phyloP scores from a whole-genome alignment of 2,329 filamentous ascomycete species.

The Botryosphaeria agaves region DNA sequence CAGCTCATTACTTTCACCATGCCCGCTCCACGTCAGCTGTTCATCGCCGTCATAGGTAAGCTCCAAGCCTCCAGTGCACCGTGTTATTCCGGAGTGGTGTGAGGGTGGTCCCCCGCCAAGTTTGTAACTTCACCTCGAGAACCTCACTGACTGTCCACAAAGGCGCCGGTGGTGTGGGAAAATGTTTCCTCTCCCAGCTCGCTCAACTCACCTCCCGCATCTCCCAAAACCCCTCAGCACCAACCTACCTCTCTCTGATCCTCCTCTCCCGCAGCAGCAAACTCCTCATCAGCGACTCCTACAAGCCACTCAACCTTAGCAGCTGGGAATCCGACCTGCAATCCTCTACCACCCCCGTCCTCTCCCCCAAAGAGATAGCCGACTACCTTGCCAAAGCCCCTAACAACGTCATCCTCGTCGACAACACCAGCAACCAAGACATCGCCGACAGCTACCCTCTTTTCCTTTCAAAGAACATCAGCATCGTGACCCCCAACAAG shows the following conservation, averaged over 20 bases:
- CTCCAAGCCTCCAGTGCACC: background rate
- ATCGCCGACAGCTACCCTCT: conserved; percentile 70
- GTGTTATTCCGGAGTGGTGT: too few species aligned
- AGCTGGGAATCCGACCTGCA: conserved; percentile 44
- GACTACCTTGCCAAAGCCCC: conserved; percentile 66
- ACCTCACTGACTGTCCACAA: too few species aligned
- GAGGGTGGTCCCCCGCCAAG: too few species aligned
- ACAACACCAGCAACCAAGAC: conserved; percentile 87
- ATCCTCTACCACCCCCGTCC: conserved; percentile 44
- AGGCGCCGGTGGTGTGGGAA: conserved; percentile 89
- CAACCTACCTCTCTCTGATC: conserved; percentile 57
- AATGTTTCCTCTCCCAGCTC: conserved; percentile 76
- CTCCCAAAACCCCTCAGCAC: conserved; percentile 31
- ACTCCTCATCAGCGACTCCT: conserved; percentile 58
- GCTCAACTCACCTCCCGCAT: conserved; percentile 46
- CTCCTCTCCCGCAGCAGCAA: conserved; percentile 78
- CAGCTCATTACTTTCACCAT: too few species aligned
- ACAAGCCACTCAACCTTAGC: conserved; percentile 47
- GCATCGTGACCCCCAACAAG: conserved; percentile 93
- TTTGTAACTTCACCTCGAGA: too few species aligned
- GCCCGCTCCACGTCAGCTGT: conserved; percentile 25
- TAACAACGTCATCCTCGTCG: conserved; percentile 65
- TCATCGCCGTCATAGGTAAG: conserved; percentile 28
- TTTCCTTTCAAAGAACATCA: conserved; percentile 68
- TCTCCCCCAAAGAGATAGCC: conserved; percentile 51